A percentile compares a stretch with the other conserved stretches of the same genome.
Conservation (phyloP, 208 protist genomes). For the Trypanosoma mega region DNA sequence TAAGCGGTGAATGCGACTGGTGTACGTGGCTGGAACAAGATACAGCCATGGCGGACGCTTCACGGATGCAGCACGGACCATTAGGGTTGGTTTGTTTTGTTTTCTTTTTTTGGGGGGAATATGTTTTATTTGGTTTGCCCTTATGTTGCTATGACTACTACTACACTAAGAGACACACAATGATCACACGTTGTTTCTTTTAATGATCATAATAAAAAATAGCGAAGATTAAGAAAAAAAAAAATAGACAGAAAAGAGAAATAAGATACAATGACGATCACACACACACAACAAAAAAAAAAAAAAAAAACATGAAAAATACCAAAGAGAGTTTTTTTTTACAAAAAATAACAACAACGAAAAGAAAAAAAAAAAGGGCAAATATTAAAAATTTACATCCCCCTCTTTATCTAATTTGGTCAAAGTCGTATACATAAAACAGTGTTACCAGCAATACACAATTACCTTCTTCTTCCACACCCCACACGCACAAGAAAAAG, state of each 20-base stretch:
- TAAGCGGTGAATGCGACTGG: conserved; percentile 64
- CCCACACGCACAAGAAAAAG: not conserved
- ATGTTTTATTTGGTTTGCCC: conserved; percentile 1
- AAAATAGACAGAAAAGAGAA: conserved; percentile 11
- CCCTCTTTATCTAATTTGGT: too few species aligned
- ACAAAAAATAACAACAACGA: not conserved
- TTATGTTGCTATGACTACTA: not conserved
- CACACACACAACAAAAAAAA: conserved; percentile 20
- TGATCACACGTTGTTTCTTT: too few species aligned
- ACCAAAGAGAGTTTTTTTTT: not conserved
- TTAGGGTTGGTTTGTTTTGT: conserved; percentile 19
- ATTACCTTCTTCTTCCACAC: not conserved
- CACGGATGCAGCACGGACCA: conserved; percentile 33
- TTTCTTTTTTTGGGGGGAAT: conserved; percentile 8
- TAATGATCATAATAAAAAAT: conserved; percentile 21
- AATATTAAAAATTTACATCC: not conserved
- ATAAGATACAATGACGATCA: conserved; percentile 16
- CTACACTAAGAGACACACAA: too few species aligned
- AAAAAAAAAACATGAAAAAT: conserved; percentile 1
- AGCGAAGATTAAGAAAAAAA: conserved; percentile 13
- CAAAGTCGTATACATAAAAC: not conserved
- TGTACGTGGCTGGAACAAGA: conserved; percentile 72
- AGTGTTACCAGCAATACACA: not conserved
- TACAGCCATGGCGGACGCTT: conserved; percentile 81
- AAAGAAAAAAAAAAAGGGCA: conserved; percentile 1